Percentiles rank a stretch among this genome's conserved stretches.
Evolutionary conservation across 2,329 filamentous ascomycete species (phyloP).

Genomic region (Westerdykella sp.): DNA sequence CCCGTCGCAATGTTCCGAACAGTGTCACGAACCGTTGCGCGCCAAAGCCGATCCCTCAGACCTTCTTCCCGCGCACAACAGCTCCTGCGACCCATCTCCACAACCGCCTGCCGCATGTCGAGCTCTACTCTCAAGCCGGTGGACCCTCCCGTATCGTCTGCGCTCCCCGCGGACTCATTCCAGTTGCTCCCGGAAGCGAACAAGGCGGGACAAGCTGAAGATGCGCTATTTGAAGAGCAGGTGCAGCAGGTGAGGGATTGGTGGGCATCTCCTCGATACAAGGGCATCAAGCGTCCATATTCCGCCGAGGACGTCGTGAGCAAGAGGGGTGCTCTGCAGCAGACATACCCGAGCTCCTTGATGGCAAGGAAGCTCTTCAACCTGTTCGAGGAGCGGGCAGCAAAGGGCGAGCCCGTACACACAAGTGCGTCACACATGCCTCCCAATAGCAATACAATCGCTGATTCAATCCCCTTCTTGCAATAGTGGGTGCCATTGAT

Average conservation of each 20-base stretch:
- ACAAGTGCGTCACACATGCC: slow-evolving; percentile 59
- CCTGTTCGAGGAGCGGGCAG: slow-evolving; percentile 69
- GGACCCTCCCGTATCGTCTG: slow-evolving; percentile 55
- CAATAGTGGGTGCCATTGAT: slow-evolving; percentile 86
- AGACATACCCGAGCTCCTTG: slow-evolving; percentile 83
- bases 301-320: slow-evolving; percentile 84
- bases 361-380: slow-evolving; percentile 96
- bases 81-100: slow-evolving; percentile 37
- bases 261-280: slow-evolving; percentile 81
- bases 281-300: slow-evolving; percentile 88
- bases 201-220: slow-evolving; percentile 75
- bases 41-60: slow-evolving; percentile 29
- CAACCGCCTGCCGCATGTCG: slow-evolving; percentile 48
- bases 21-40: slow-evolving; percentile 31
- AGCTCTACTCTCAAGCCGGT: slow-evolving; percentile 48
- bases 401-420: slow-evolving; percentile 81
- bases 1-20: slow-evolving; percentile 33
- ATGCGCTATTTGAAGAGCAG: slow-evolving; percentile 77
- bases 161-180: slow-evolving; percentile 68
- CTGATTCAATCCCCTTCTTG: slow-evolving; percentile 18
- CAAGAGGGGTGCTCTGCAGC: slow-evolving; percentile 81
- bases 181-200: slow-evolving; percentile 72
- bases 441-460: slow-evolving; percentile 17
- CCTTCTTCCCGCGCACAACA: slow-evolving; percentile 19
- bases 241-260: slow-evolving; percentile 79